Percentiles rank a stretch among this genome's conserved stretches.
These are phyloP conservation scores for Populus simonii DNA, from an alignment of 345 rosid genomes.

Conservation along the genomic window DNA sequence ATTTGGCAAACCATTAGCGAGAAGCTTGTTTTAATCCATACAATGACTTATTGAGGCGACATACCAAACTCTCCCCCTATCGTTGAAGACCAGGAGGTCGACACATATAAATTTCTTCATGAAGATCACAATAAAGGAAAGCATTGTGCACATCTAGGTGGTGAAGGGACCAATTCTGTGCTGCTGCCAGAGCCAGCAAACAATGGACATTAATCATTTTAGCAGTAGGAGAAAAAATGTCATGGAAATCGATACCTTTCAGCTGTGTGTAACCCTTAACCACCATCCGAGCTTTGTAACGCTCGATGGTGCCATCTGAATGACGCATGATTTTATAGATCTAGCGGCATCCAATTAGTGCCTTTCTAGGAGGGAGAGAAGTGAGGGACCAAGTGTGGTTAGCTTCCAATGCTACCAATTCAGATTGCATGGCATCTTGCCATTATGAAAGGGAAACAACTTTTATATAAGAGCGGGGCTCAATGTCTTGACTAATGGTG, in stretches of 20 bases:
- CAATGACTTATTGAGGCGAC: not conserved
- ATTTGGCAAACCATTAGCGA: not conserved
- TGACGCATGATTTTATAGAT: too few species aligned
- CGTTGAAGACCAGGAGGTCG: not conserved
- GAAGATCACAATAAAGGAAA: not conserved
- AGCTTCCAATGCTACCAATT: not conserved
- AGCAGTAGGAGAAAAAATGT: not conserved
- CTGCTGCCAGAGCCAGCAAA: not conserved
- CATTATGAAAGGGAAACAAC: not conserved
- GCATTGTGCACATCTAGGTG: not conserved
- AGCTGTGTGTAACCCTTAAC: too few species aligned
- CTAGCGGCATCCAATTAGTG: too few species aligned
- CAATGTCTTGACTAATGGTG: not conserved
- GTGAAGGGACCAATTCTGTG: not conserved
- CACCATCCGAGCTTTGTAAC: too few species aligned
- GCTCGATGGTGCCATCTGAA: too few species aligned
- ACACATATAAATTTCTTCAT: not conserved
- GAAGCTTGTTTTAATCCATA: not conserved
- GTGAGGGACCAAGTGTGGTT: not conserved
- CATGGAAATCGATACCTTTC: not conserved
- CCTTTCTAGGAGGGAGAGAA: too few species aligned
- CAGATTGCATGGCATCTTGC: slow-evolving; percentile 5
- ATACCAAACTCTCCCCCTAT: not conserved
- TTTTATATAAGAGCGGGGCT: not conserved
- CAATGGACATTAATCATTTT: not conserved